Evolutionary conservation across 352 stramenopile genomes (phyloP).

Genomic region (Globisporangium parvum): DNA sequence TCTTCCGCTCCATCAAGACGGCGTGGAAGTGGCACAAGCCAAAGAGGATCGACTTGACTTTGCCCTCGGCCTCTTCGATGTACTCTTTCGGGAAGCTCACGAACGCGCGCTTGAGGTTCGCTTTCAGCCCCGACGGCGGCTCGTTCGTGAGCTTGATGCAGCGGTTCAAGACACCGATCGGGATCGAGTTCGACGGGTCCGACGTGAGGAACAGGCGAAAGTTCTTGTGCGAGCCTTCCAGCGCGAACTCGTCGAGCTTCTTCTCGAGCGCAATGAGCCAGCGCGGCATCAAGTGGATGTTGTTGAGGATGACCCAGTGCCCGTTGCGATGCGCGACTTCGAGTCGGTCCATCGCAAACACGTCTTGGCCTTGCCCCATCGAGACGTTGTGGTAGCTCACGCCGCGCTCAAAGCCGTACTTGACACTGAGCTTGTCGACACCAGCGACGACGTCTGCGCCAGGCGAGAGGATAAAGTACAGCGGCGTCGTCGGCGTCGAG

Average conservation of each 20-base stretch:
- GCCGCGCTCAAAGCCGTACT: slow-evolving; percentile 94
- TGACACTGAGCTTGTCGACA: slow-evolving; percentile 92
- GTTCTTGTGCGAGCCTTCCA: slow-evolving; percentile 91
- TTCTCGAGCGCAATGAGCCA: slow-evolving; percentile 96
- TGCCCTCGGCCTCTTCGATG: slow-evolving; percentile 94
- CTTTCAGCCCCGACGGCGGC: slow-evolving; percentile 92
- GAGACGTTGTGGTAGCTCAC: slow-evolving; percentile 97
- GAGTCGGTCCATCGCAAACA: slow-evolving; percentile 93
- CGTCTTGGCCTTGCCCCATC: slow-evolving; percentile 96
- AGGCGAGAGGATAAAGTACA: slow-evolving; percentile 97
- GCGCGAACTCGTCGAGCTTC: slow-evolving; percentile 94
- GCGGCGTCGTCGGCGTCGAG: slow-evolving; percentile 91
- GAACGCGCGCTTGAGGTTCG: slow-evolving; percentile 96
- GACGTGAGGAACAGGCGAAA: slow-evolving; percentile 95
- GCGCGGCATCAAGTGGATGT: slow-evolving; percentile 96
- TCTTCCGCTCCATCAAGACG: slow-evolving; percentile 96
- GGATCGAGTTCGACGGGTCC: slow-evolving; percentile 91
- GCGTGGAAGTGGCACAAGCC: slow-evolving; percentile 97
- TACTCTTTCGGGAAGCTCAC: slow-evolving; percentile 95
- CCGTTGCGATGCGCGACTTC: slow-evolving; percentile 93
- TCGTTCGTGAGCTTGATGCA: slow-evolving; percentile 98
- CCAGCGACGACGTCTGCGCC: slow-evolving; percentile 94
- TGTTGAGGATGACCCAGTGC: slow-evolving; percentile 98
- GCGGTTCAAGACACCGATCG: slow-evolving; percentile 93
- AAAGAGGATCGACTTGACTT: slow-evolving; percentile 97